A percentile compares a stretch with the other conserved stretches of the same genome.
These are phyloP conservation scores for Penicillium sp. DNA, from an alignment of 2,329 filamentous ascomycete species.

Conservation along the genomic window DNA sequence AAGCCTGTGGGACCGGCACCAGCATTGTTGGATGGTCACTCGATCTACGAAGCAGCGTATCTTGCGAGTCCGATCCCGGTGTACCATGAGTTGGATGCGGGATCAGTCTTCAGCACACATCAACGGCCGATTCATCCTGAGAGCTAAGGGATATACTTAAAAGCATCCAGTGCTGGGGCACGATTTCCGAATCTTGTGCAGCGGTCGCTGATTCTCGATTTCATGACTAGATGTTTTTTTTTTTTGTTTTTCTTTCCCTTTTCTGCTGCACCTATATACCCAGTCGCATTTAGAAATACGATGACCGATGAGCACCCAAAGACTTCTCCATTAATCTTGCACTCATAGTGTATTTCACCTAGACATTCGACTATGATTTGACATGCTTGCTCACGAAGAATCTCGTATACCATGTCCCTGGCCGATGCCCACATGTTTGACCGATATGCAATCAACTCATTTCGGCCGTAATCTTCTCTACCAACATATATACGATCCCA, in stretches of 20 bases:
- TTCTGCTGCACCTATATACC: neutral
- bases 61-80: constrained; percentile 11
- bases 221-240: neutral
- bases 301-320: neutral
- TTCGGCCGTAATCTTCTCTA: no score
- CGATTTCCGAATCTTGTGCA: neutral
- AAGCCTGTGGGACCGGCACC: constrained; percentile 16
- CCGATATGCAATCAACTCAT: no score
- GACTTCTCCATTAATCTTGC: no score
- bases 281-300: neutral
- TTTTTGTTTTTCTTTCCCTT: neutral
- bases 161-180: neutral
- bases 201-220: neutral
- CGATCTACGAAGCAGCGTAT: constrained; percentile 16
- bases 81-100: constrained; percentile 21
- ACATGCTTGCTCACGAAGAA: no score
- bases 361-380: no score
- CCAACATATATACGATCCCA: no score
- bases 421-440: no score
- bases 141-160: neutral
- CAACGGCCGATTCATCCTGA: constrained; percentile 20
- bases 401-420: no score
- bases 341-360: no score
- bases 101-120: constrained; percentile 15
- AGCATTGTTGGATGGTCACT: constrained; percentile 15